Base-by-base conservation (phyloP, 2,329 filamentous ascomycete genomes). In the Decorospora gaudefroyi region DNA sequence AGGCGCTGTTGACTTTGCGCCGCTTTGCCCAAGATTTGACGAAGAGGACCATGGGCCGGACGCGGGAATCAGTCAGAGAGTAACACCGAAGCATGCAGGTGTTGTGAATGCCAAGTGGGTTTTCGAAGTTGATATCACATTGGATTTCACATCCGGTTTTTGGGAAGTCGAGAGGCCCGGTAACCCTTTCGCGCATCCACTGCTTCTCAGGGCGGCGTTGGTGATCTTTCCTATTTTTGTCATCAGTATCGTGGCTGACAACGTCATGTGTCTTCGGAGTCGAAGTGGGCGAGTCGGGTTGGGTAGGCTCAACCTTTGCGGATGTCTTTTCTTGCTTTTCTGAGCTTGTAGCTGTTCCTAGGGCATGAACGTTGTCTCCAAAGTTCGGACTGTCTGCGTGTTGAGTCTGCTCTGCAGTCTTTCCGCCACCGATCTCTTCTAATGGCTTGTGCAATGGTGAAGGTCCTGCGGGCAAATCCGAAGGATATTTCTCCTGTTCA, bases 101-200 rank as follows among this genome's bases (percentile, higher is more conserved):
- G 67, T 96, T 96, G 54, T 93, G 86, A 3, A 95, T 76, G 1
- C 86, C 90, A 3, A 96, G 80, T 30, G 88, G 83, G 12, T 90
- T 90, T 1, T 87, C 87, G 65, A 96, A 96, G 69, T 95, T 95
- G 76, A 96, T 89, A 64, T 96, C 90, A 65, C 88, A 93, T 65
- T 91, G 88, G 10, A 92, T 87, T n/a, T 90, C 90, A 18, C 86
- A 81, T 3, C 85, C 85, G 6, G 76, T 75, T 61, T 88, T 88
- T 4, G 88, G 87, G 45, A 92, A 92, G 66, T 93, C 89, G 2
- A 95, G 79, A 8, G 74, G 74, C 0, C 76, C 76, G 8, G 69
- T 62, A 13, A 68, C 67, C 44, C 74, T 75, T 49, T 78, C 76
- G 13, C 76, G 71, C 1, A 65, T 62, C 75, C 75, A 78, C 6